Evolutionary conservation across 805 yeast species (phyloP), one percentile per base, ranked within the genome.

Genomic region (Diddensiella transvaalensis): DNA sequence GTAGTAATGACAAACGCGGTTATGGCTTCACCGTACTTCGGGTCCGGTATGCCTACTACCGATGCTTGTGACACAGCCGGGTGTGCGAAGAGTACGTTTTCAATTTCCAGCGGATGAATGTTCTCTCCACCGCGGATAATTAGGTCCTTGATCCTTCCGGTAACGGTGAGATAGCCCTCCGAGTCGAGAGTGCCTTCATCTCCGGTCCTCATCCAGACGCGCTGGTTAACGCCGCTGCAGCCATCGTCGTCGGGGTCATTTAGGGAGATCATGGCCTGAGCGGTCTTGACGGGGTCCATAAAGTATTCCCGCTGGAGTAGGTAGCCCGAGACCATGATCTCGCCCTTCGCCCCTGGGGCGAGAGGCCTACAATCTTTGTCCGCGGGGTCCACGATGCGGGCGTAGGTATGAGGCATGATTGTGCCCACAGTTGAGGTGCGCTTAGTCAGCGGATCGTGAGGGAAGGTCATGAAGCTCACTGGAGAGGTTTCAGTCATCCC

Each of bases 401-500:
- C 63, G 22, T 56, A 47, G n/a, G 63, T 59, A 42, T 59, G 60
- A 15, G 65, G 63, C 60, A 61, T 51, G 44, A 61, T 55, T 17
- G 48, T 50, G 18, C 66, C 66, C 2, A 61, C 63, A 1, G 63
- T 59, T 2, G 54, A 46, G 8, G 50, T 47, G 6, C 65, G 51
- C 44, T 52, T 51, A n/a, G 57, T 58, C n/a, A 57, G 40, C 6
- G 61, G 48, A 35, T 60, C 63, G 24, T 54, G 49, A 10, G 60
- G 59, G 15, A 51, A 48, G 3, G 63, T 51, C 66, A 62, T 61
- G 55, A 61, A 60, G 22, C 58, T 52, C 21, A 62, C 63, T 1
- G 66, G 66, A 11, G 62, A 48, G 2, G 66, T 62, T 37, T 62
- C 66, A 6, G 66, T 62, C 66, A 62, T 62, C 3, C 66, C 66